These are phyloP conservation scores for Pseudonectria foliicola DNA, from an alignment of 2,329 filamentous ascomycete species.

Conservation along the genomic window DNA sequence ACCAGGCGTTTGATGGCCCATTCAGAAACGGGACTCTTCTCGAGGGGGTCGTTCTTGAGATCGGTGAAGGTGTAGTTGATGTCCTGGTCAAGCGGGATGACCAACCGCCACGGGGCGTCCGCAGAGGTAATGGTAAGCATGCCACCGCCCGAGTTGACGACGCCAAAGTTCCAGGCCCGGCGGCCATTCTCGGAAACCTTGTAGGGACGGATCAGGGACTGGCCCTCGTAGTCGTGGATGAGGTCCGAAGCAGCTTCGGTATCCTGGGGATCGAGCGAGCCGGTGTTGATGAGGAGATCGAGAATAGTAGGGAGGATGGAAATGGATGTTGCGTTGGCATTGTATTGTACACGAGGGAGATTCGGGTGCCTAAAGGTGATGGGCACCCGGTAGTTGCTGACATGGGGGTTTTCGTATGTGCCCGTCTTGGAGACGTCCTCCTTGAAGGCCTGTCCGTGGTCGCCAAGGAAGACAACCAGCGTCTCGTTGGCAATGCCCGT, in stretches of 20 bases:
- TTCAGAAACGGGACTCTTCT: slow-evolving; percentile 18
- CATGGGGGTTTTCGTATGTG: slow-evolving; percentile 26
- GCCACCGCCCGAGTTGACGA: slow-evolving; percentile 28
- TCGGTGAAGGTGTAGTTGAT: slow-evolving; percentile 28
- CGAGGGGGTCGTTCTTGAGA: slow-evolving; percentile 21
- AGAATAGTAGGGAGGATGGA: slow-evolving; percentile 29
- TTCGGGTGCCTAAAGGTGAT: slow-evolving; percentile 26
- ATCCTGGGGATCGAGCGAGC: slow-evolving; percentile 23
- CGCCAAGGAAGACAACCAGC: slow-evolving; percentile 27
- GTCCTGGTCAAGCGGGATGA: slow-evolving; percentile 25
- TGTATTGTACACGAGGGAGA: slow-evolving; percentile 24
- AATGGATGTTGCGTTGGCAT: slow-evolving; percentile 25
- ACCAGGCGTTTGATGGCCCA: slow-evolving; percentile 21
- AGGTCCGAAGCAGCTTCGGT: slow-evolving; percentile 21
- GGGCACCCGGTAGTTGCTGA: slow-evolving; percentile 27
- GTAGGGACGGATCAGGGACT: slow-evolving; percentile 27
- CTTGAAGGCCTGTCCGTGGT: slow-evolving; percentile 28
- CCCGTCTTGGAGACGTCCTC: slow-evolving; percentile 24
- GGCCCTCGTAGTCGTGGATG: slow-evolving; percentile 27
- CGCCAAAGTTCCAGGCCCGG: slow-evolving; percentile 27
- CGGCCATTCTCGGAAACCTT: slow-evolving; percentile 18
- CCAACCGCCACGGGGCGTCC: slow-evolving; percentile 24
- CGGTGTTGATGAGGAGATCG: slow-evolving; percentile 27
- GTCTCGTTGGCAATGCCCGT: slow-evolving; percentile 28
- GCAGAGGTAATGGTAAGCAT: slow-evolving; percentile 26